phyloP scores from a whole-genome alignment of 495 filamentous ascomycete species.

The Aspergillus ellipticus region DNA sequence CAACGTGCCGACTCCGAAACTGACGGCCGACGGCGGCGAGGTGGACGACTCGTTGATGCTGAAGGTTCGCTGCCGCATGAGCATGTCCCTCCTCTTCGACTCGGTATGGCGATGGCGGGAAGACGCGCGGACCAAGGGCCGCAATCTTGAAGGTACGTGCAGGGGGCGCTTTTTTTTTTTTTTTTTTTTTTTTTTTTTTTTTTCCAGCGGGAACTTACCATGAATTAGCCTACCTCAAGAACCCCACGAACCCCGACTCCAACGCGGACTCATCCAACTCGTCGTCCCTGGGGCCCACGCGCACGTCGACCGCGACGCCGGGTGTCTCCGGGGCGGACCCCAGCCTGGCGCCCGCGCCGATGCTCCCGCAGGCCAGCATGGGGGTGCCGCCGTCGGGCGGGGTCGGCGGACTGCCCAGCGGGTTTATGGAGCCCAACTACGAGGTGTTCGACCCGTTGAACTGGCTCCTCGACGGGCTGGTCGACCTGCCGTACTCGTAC shows the following conservation, averaged over 20 bases:
- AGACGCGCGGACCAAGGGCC: conserved; percentile 73
- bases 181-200: no score
- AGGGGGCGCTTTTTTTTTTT: no score
- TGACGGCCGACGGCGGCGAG: conserved; percentile 29
- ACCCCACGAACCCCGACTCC: conserved; percentile 82
- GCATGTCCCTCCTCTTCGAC: conserved; percentile 90
- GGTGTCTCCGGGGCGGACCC: conserved; percentile 38
- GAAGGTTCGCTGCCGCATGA: conserved; percentile 85
- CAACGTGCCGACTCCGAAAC: conserved; percentile 40
- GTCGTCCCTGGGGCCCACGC: conserved; percentile 43
- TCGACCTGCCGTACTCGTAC: conserved; percentile 70
- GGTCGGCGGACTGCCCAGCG: conserved; percentile 44
- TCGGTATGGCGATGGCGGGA: conserved; percentile 93
- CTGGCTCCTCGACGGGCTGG: conserved; percentile 83
- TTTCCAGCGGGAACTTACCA: conserved; percentile 8
- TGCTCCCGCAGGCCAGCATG: conserved; percentile 34
- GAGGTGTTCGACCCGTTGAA: conserved; percentile 86
- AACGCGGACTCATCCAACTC: conserved; percentile 68
- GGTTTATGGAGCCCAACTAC: conserved; percentile 64
- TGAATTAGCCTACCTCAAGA: conserved; percentile 64
- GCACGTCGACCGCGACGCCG: conserved; percentile 32
- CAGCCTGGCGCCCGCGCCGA: conserved; percentile 44
- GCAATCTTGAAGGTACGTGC: conserved; percentile 72
- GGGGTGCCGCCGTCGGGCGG: conserved; percentile 30
- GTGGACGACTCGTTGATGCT: conserved; percentile 73